Percentiles rank a stretch among this genome's conserved stretches.
These are phyloP conservation scores for Prunus mume DNA, from an alignment of 306 rosid genomes.

Conservation along the genomic window DNA sequence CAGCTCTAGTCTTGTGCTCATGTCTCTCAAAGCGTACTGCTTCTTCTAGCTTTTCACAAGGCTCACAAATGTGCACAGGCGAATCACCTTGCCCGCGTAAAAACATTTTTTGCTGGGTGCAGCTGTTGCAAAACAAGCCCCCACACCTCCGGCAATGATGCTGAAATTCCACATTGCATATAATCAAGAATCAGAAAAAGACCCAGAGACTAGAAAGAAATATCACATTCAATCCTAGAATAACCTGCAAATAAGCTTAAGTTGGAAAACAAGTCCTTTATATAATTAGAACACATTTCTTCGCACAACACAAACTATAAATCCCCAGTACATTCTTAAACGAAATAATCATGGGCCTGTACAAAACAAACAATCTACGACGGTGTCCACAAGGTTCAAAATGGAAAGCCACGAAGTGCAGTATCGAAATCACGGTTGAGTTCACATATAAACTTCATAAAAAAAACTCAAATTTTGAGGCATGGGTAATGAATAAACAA, in stretches of 20 bases:
- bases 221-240: neutral
- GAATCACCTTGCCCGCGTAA: conserved; percentile 98
- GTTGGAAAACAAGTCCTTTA: neutral
- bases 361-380: neutral
- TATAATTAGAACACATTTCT: neutral
- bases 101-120: conserved; percentile 79
- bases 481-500: conserved; percentile 7
- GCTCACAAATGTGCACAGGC: conserved; percentile 85
- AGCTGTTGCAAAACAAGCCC: conserved; percentile 77
- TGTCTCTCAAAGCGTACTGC: conserved; percentile 86
- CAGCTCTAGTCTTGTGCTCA: conserved; percentile 61
- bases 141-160: conserved; percentile 97
- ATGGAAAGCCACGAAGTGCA: neutral
- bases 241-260: neutral
- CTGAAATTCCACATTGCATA: conserved; percentile 44
- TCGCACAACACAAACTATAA: neutral
- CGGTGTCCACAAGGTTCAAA: neutral
- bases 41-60: conserved; percentile 92
- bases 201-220: neutral
- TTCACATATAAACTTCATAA: neutral
- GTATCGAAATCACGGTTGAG: neutral
- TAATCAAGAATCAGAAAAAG: neutral
- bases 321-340: neutral
- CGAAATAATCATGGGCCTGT: neutral
- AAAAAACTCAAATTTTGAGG: neutral